Conservation (phyloP, 805 yeast species). For the Yueomyces sinensis region DNA sequence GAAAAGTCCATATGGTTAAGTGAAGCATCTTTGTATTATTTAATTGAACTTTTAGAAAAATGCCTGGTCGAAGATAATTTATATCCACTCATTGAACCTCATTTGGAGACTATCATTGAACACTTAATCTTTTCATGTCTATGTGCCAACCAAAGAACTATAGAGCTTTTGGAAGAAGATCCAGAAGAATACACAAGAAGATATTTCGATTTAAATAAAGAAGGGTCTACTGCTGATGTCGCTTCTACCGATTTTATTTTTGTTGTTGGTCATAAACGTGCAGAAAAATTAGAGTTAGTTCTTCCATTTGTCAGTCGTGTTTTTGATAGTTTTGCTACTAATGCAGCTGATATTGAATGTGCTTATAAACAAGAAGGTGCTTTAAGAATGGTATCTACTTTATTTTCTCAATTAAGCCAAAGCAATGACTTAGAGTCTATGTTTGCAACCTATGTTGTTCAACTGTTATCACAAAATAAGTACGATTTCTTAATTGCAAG, state of each 20-base stretch:
- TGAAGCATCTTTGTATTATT: conserved; percentile 45
- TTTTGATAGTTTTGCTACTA: conserved; percentile 24
- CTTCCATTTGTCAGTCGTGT: conserved; percentile 44
- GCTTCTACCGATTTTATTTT: conserved; percentile 70
- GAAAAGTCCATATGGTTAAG: conserved; percentile 45
- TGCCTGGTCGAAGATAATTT: conserved; percentile 42
- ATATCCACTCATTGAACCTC: conserved; percentile 55
- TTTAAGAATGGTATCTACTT: conserved; percentile 62
- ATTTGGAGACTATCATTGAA: conserved; percentile 47
- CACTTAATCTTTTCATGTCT: conserved; percentile 66
- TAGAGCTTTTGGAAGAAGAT: conserved; percentile 66
- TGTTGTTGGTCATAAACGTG: conserved; percentile 42
- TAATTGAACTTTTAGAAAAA: conserved; percentile 52
- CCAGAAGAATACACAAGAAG: conserved; percentile 75
- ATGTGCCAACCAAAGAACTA: conserved; percentile 49
- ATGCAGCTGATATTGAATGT: conserved; percentile 22
- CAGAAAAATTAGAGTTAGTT: conserved; percentile 40
- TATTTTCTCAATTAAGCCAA: conserved; percentile 30
- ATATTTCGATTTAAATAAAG: conserved; percentile 52
- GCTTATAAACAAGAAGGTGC: conserved; percentile 74
- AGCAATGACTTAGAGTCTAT: conserved; percentile 50
- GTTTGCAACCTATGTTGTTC: conserved; percentile 45
- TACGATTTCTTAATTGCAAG: conserved; percentile 60
- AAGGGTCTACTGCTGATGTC: conserved; percentile 54
- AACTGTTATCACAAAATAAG: conserved; percentile 41